A percentile compares a stretch with the other conserved stretches of the same genome.
phyloP scores from a whole-genome alignment of 1,284 basidiomycete species.

The Stereum hirsutum region DNA sequence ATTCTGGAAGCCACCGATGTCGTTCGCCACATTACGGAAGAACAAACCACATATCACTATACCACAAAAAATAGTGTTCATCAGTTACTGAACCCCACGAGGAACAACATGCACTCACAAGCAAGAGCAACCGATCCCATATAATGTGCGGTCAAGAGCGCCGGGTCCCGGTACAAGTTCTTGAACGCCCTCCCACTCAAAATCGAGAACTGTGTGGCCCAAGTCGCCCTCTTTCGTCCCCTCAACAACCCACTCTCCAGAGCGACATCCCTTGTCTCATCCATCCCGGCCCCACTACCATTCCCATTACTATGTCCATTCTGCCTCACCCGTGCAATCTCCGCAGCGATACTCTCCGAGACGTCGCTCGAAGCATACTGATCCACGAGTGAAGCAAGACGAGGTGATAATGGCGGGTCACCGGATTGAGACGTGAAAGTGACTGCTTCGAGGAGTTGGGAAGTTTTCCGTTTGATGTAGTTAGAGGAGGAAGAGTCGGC shows the following conservation, averaged over 20 bases:
- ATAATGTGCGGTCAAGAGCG: constrained; percentile 88
- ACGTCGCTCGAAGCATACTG: constrained; percentile 65
- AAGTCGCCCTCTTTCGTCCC: constrained; percentile 79
- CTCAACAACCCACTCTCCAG: constrained; percentile 60
- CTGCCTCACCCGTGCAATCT: constrained; percentile 44
- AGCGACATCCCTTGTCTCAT: constrained; percentile 53
- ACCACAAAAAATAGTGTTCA: constrained; percentile 3
- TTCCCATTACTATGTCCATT: constrained; percentile 13
- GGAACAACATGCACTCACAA: constrained; percentile 36
- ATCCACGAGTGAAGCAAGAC: constrained; percentile 68
- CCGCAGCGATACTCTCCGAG: constrained; percentile 51
- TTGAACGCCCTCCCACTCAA: constrained; percentile 96
- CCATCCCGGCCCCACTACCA: constrained; percentile 15
- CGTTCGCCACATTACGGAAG: constrained; percentile 76
- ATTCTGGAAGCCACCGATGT: constrained; percentile 94
- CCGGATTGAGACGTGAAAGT: constrained; percentile 30
- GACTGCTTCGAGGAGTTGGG: constrained; percentile 66
- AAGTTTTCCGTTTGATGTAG: constrained; percentile 69
- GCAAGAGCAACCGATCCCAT: constrained; percentile 77
- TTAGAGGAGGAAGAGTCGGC: constrained; percentile 34
- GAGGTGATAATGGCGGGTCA: constrained; percentile 44
- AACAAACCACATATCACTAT: constrained; percentile 77
- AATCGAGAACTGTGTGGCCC: constrained; percentile 86
- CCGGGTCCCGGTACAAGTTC: constrained; percentile 92
- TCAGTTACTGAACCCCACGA: not conserved